Evolutionary conservation across 495 filamentous ascomycete genomes (phyloP).

Genomic region (Aspergillus baeticus): DNA sequence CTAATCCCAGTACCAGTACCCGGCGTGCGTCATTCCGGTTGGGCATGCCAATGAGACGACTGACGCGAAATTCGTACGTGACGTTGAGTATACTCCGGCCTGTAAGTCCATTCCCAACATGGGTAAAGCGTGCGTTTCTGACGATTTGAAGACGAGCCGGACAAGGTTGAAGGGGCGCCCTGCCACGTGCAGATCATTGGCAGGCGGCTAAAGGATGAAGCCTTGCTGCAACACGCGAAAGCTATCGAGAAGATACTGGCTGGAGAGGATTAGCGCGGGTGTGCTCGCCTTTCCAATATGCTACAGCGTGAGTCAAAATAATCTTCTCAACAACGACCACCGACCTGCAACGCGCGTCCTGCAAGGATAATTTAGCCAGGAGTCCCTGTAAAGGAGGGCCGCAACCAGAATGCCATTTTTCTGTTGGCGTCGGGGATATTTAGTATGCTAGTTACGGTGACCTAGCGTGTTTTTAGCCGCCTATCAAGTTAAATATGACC

Average conservation of each 20-base stretch:
- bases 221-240: conserved; percentile 19
- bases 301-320: too few species aligned
- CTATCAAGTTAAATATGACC: too few species aligned
- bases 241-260: conserved; percentile 19
- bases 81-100: conserved; percentile 18
- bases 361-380: too few species aligned
- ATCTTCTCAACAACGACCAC: too few species aligned
- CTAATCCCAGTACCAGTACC: conserved; percentile 25
- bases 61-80: conserved; percentile 20
- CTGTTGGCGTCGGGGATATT: too few species aligned
- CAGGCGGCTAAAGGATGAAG: conserved; percentile 27
- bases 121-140: not conserved
- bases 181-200: conserved; percentile 32
- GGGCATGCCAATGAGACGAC: conserved; percentile 19
- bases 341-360: too few species aligned
- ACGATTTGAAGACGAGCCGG: conserved; percentile 17
- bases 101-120: conserved; percentile 14
- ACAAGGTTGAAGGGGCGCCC: conserved; percentile 25
- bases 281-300: too few species aligned
- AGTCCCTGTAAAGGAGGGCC: too few species aligned
- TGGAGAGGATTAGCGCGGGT: not conserved
- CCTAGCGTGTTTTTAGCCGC: too few species aligned
- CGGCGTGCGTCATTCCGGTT: conserved; percentile 35
- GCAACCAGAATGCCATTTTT: too few species aligned
- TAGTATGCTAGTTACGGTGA: too few species aligned